A percentile compares a stretch with the other conserved stretches of the same genome.
phyloP scores from a whole-genome alignment of 306 rosid genomes.

The Glycine soja region DNA sequence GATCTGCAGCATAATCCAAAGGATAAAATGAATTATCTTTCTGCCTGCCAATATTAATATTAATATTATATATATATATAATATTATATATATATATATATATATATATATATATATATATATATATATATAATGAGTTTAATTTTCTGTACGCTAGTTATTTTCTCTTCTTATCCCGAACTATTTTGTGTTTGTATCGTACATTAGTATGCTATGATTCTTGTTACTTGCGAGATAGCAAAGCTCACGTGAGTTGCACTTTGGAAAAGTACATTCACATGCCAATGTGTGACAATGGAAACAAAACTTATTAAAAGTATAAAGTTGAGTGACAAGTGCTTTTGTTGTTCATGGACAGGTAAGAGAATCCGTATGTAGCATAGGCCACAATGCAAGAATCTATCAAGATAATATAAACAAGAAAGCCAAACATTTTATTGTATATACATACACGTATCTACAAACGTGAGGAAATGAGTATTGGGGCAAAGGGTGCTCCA shows the following conservation, averaged over 20 bases:
- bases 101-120: too few species aligned
- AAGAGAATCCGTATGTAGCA: conserved; percentile 44
- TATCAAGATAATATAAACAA: conserved; percentile 50
- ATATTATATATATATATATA: too few species aligned
- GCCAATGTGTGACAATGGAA: conserved; percentile 70
- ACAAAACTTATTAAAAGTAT: conserved; percentile 69
- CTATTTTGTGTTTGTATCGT: conserved; percentile 30
- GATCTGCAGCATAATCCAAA: neutral
- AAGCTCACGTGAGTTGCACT: conserved; percentile 92
- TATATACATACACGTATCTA: neutral
- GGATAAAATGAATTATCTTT: conserved; percentile 18
- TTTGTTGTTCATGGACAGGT: conserved; percentile 57
- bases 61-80: too few species aligned
- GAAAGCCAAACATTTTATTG: conserved; percentile 13
- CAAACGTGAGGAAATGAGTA: neutral
- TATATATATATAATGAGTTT: neutral
- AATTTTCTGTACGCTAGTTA: conserved; percentile 13
- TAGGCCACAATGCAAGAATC: conserved; percentile 62
- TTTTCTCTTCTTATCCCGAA: neutral
- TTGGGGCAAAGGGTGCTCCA: neutral
- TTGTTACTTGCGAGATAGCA: conserved; percentile 70
- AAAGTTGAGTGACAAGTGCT: conserved; percentile 72
- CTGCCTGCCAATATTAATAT: conserved; percentile 18
- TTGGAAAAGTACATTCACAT: conserved; percentile 98
- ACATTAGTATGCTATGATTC: conserved; percentile 44